phyloP scores from a whole-genome alignment of 179 eudicot species.

The Heliamphora pulchella region DNA sequence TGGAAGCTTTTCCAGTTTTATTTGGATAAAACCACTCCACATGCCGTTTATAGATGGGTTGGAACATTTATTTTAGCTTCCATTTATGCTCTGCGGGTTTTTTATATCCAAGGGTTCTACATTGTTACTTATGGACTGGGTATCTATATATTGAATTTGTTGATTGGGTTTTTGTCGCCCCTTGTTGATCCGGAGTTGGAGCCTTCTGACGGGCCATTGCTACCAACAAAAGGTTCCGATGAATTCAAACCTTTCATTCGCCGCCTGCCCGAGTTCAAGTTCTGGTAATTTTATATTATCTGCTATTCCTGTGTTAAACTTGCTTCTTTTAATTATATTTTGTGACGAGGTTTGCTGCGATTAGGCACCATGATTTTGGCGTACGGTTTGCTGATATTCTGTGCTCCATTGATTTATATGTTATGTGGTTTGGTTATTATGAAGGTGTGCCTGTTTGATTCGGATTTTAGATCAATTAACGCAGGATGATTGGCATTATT shows the following conservation, averaged over 20 bases:
- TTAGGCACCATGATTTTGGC: neutral
- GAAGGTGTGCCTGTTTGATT: neutral
- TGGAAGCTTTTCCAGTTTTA: conserved; percentile 50
- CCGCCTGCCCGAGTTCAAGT: conserved; percentile 71
- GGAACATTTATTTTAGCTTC: conserved; percentile 40
- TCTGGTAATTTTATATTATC: conserved; percentile 38
- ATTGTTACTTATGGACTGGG: conserved; percentile 67
- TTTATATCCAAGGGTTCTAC: conserved; percentile 60
- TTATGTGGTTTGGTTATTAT: neutral
- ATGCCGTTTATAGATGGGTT: conserved; percentile 57
- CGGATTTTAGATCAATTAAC: too few species aligned
- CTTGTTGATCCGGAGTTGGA: conserved; percentile 74
- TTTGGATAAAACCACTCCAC: conserved; percentile 67
- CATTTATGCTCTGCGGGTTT: conserved; percentile 49
- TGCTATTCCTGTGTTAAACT: neutral
- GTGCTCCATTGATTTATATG: neutral
- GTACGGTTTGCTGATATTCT: neutral
- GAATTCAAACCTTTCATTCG: conserved; percentile 78
- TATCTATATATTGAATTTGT: conserved; percentile 60
- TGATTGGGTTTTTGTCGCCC: conserved; percentile 69
- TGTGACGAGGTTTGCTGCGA: neutral
- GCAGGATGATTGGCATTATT: too few species aligned
- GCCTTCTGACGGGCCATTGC: conserved; percentile 50
- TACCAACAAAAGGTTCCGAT: conserved; percentile 76
- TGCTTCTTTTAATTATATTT: neutral